These are phyloP conservation scores for Shiraia bambusicola DNA, from an alignment of 2,329 filamentous ascomycete genomes.

Conservation along the genomic window DNA sequence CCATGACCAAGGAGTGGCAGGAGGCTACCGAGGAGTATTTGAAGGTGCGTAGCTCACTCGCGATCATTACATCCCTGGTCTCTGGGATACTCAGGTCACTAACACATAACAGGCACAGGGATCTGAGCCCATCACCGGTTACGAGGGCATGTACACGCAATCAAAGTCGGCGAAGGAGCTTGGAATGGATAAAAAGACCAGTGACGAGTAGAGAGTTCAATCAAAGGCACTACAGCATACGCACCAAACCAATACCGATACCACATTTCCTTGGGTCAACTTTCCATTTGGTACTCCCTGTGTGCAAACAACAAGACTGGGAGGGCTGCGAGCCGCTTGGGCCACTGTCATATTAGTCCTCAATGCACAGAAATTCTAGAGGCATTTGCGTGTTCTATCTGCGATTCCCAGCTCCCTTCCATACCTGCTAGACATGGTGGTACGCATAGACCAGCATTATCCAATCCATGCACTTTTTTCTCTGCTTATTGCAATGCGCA, in stretches of 20 bases:
- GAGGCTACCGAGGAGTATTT: slow-evolving; percentile 93
- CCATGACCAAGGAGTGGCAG: slow-evolving; percentile 97
- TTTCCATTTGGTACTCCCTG: slow-evolving; percentile 41
- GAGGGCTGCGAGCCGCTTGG: slow-evolving; percentile 27
- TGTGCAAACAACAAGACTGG: slow-evolving; percentile 35
- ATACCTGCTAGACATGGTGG: slow-evolving; percentile 18
- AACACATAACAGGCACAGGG: slow-evolving; percentile 37
- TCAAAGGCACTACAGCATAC: slow-evolving; percentile 24
- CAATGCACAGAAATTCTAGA: slow-evolving; percentile 43
- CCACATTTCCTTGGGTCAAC: slow-evolving; percentile 40
- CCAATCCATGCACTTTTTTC: slow-evolving; percentile 21
- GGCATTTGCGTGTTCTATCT: slow-evolving; percentile 31
- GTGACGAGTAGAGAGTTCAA: slow-evolving; percentile 35
- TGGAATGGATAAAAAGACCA: slow-evolving; percentile 27
- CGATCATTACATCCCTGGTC: slow-evolving; percentile 1
- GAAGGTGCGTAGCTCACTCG: slow-evolving; percentile 63
- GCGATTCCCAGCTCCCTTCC: slow-evolving; percentile 18
- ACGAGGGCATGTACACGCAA: slow-evolving; percentile 45
- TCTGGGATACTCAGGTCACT: slow-evolving; percentile 9
- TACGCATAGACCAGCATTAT: slow-evolving; percentile 22
- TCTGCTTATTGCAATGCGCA: not conserved
- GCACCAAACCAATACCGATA: slow-evolving; percentile 36
- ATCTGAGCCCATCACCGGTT: slow-evolving; percentile 43
- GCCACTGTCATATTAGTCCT: slow-evolving; percentile 42
- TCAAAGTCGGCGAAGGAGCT: slow-evolving; percentile 40